Base-by-base conservation (phyloP, 768 basidiomycete species). In the Pholiota microspora region DNA sequence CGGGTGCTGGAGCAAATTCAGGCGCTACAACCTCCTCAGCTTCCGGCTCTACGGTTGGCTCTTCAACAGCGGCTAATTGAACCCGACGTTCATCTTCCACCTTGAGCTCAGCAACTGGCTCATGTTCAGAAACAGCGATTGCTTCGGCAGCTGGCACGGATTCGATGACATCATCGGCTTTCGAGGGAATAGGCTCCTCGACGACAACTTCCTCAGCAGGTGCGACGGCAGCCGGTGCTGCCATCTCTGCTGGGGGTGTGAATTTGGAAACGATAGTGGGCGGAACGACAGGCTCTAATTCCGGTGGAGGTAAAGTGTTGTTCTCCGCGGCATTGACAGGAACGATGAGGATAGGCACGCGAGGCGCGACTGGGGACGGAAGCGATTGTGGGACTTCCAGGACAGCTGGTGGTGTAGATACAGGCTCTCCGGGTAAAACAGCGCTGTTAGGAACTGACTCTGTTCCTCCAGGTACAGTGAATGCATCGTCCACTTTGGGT, bases 271-370 rank as follows among this genome's bases (percentile, higher is more conserved):
- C 42, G 40, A 34, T 51, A 23, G 51, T 28, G 23, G 45, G 23
- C n/a, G 51, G 29, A 23, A 32, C 40, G 27, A 31, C 49, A 34
- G 18, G 29, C 28, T 31, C 52, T 13, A 38, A 49, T 23, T 44
- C 52, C 18, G 54, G 49, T 23, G 65, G 51, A 24, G 55, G 57
- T 29, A 60, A 51, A 2, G 69, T 69, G 59, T 68, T 71, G 58
- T 72, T 67, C 62, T 79, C 74, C 23, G 66, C 59, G 4, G 69
- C 73, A 52, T 74, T 76, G 45, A 77, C 73, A 12, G 77, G 75
- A 3, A 76, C 64, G 40, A 74, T 71, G 55, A 68, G 29, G 12
- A 77, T 71, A 35, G 73, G 71, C 2, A 76, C 64, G 7, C 62
- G 59, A 42, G 74, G 68, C 2, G 72, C 69, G 9, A 69, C 58